A percentile compares a stretch with the other conserved stretches of the same genome.
Conservation (phyloP, 257 asterid species). For the Solanum medicagineum region DNA sequence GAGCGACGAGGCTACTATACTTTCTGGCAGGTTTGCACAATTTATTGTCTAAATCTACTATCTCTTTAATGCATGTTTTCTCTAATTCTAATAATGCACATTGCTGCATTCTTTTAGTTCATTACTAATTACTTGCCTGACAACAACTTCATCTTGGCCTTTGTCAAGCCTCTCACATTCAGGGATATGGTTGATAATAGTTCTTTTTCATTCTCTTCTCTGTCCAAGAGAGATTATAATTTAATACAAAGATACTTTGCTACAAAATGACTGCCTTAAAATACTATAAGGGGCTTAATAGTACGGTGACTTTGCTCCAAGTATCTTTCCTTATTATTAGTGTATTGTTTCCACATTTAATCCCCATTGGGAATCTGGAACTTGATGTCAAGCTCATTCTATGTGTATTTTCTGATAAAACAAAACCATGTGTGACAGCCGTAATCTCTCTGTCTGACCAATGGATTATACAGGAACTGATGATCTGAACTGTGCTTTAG, state of each 20-base stretch:
- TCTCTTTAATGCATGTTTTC: not conserved
- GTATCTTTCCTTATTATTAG: not conserved
- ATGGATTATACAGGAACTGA: not conserved
- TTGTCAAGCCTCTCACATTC: not conserved
- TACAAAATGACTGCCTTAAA: not conserved
- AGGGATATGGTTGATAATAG: not conserved
- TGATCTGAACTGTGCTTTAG: not conserved
- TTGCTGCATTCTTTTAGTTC: not conserved
- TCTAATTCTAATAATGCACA: not conserved
- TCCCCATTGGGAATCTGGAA: not conserved
- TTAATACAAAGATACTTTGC: not conserved
- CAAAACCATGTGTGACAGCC: not conserved
- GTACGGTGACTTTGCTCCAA: not conserved
- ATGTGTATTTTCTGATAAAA: not conserved
- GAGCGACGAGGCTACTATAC: conserved; percentile 90
- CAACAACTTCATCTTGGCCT: not conserved
- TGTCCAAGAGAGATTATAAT: not conserved
- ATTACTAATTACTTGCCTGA: not conserved
- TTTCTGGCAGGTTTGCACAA: conserved; percentile 74
- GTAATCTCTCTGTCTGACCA: not conserved
- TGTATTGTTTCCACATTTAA: not conserved
- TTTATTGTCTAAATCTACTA: not conserved
- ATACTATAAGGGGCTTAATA: not conserved
- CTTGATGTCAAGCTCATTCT: not conserved
- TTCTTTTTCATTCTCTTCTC: not conserved